Percentiles rank a stretch among this genome's conserved stretches.
These are phyloP conservation scores for Raddia guianensis DNA, from an alignment of 176 grass and related monocot species.

Conservation along the genomic window DNA sequence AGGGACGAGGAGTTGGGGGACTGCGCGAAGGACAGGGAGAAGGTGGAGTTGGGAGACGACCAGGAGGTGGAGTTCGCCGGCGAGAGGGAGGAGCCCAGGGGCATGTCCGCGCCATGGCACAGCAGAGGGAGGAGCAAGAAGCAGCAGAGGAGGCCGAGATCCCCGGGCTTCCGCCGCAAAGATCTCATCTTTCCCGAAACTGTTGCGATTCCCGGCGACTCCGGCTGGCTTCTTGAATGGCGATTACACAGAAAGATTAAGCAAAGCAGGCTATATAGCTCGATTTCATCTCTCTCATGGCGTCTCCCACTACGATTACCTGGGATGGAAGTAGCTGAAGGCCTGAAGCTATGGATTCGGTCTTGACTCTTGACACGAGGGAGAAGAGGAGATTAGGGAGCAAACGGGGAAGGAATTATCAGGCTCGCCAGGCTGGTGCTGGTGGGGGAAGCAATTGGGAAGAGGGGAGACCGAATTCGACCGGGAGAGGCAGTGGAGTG, in stretches of 20 bases:
- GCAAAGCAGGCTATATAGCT: background rate
- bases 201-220: background rate
- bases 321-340: background rate
- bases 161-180: background rate
- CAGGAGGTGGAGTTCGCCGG: conserved; percentile 52
- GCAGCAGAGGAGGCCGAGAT: conserved; percentile 13
- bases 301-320: background rate
- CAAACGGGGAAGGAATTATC: background rate
- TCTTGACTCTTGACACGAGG: background rate
- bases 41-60: conserved; percentile 54
- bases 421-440: background rate
- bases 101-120: conserved; percentile 50
- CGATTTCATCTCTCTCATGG: conserved; percentile 23
- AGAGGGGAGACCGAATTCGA: too few relatives aligned
- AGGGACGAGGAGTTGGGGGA: conserved; percentile 56
- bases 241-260: background rate
- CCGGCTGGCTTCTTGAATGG: background rate
- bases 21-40: conserved; percentile 68
- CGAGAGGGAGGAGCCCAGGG: conserved; percentile 62
- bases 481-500: background rate
- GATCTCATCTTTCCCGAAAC: conserved; percentile 52
- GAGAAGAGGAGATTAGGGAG: background rate
- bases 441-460: too few relatives aligned
- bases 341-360: background rate
- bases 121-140: conserved; percentile 39